Base-by-base conservation (phyloP, 352 stramenopile genomes). In the Phytophthora fragariaefolia region DNA sequence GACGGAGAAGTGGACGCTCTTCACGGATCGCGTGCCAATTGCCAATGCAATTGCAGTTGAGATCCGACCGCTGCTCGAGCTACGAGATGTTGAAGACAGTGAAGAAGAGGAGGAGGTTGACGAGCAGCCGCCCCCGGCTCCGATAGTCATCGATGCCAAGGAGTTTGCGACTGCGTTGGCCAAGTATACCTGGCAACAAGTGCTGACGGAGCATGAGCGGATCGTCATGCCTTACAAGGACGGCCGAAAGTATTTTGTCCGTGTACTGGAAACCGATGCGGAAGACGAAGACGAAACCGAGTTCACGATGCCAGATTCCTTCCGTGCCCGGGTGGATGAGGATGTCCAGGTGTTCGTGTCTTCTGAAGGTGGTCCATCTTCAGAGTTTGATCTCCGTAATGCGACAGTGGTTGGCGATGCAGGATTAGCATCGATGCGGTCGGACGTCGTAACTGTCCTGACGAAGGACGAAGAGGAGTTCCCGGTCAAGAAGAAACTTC, bases 381-480 rank as follows among this genome's bases (percentile, higher is more conserved):
- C 51, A 7, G 28, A 23, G 4, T 91, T 91, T 45, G 26, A 74
- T 5, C 56, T 93, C 32, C n/a, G 73, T 8, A 87, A 89, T 58
- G 69, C 64, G 1, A 59, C 54, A 4, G 22, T 58, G 13, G 58
- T 79, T 7, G 42, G 52, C 0, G 22, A 72, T 40, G 58, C 73
- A 22, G 76, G 70, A 36, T 68, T 87, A 6, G 43, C 70, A 17
- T 74, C 82, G 0, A 67, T 86, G 58, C 79, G 85, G n/a, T 78
- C 73, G 15, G 83, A 93, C 36, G 77, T 96, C 27, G 89, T 97
- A 13, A 79, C 85, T 3, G 88, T 96, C 22, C 27, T 82, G 2
- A 96, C 86, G 9, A 93, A 71, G 49, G 91, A 97, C 53, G 88
- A 93, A 20, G 91, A 97, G 51, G 84, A 91, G 67, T 97, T 97